These are phyloP conservation scores for Leishmania arabica DNA, from an alignment of 208 protist species.

Conservation along the genomic window DNA sequence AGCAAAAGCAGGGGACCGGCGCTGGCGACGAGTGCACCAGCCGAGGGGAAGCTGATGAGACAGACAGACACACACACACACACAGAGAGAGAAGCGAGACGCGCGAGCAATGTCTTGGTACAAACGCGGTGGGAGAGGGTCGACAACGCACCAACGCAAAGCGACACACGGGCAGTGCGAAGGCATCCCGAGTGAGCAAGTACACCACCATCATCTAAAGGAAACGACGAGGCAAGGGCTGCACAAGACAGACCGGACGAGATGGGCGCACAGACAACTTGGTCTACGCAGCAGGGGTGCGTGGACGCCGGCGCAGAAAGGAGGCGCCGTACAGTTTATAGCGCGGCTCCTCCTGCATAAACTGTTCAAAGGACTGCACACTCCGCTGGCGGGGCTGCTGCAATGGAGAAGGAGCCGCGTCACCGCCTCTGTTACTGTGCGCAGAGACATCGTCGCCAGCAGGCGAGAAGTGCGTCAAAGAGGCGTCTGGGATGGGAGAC, in stretches of 20 bases:
- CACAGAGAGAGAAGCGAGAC: neutral
- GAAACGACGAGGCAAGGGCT: neutral
- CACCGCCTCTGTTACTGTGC: neutral
- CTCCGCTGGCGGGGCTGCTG: neutral
- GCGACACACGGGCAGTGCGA: neutral
- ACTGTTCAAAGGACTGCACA: conserved; percentile 63
- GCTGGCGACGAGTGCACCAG: neutral
- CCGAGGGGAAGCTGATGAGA: neutral
- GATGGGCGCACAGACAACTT: neutral
- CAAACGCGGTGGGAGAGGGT: neutral
- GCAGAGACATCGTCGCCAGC: neutral
- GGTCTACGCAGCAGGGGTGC: neutral
- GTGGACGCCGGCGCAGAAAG: conserved; percentile 13
- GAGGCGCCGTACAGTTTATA: conserved; percentile 49
- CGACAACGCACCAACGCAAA: neutral
- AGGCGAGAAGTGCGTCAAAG: neutral
- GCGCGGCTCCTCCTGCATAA: conserved; percentile 68
- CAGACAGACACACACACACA: too few species aligned
- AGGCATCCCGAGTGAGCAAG: neutral
- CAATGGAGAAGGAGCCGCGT: neutral
- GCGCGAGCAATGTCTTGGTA: too few species aligned
- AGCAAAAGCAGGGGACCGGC: neutral
- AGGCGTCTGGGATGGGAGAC: neutral
- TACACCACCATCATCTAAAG: neutral
- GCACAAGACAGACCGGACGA: neutral